These are phyloP conservation scores for Coemansia sp. DNA, from an alignment of 192 early-diverging fungal species.

Conservation along the genomic window DNA sequence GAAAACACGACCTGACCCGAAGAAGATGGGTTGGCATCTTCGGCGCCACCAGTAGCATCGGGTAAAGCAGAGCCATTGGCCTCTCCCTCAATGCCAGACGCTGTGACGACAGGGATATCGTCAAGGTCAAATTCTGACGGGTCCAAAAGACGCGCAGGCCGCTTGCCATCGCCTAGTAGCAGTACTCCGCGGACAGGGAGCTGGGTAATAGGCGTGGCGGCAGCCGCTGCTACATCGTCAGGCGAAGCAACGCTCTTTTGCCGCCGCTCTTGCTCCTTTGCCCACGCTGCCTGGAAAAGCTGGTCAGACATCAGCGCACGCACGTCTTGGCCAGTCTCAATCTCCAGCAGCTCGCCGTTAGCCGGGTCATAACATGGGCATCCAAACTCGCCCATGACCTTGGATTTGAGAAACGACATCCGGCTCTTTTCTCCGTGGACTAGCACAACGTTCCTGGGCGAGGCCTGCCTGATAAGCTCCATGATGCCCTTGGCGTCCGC, in stretches of 20 bases:
- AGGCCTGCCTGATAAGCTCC: conserved; percentile 87
- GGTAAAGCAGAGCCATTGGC: background rate
- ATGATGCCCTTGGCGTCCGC: conserved; percentile 98
- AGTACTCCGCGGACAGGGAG: conserved; percentile 44
- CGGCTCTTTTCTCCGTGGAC: conserved; percentile 93
- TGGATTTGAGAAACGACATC: conserved; percentile 79
- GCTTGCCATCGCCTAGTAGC: conserved; percentile 33
- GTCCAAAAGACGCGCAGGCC: conserved; percentile 32
- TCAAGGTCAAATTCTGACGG: conserved; percentile 46
- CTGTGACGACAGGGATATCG: conserved; percentile 11
- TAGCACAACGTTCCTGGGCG: conserved; percentile 84
- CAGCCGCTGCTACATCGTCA: background rate
- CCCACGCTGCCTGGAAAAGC: conserved; percentile 45
- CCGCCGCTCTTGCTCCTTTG: conserved; percentile 26
- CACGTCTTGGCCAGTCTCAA: conserved; percentile 67
- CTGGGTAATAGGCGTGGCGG: conserved; percentile 23
- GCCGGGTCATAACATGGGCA: conserved; percentile 84
- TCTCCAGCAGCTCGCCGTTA: conserved; percentile 75
- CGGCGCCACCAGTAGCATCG: background rate
- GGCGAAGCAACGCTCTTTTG: background rate
- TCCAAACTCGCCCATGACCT: conserved; percentile 79
- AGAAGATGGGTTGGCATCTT: background rate
- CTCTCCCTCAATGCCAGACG: background rate
- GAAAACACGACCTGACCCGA: conserved; percentile 22
- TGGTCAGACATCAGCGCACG: conserved; percentile 53